Conservation (phyloP, 2,329 filamentous ascomycete species). For the Fonsecaea multimorphosa region DNA sequence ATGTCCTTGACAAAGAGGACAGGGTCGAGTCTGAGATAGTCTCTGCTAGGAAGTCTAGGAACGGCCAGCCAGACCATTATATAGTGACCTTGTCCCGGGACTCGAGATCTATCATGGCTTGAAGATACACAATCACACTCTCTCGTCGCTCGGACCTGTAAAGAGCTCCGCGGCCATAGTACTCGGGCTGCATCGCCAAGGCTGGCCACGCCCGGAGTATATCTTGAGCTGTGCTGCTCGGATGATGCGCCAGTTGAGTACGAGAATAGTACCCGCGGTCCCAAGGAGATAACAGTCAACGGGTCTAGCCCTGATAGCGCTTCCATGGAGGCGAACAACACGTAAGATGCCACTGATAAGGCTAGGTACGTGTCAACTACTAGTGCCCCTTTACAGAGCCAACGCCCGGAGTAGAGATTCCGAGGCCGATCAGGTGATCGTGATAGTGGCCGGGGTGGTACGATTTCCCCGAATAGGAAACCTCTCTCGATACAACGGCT, state of each 20-base stretch:
- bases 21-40: not conserved
- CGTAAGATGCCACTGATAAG: slow-evolving; percentile 2
- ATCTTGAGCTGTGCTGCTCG: not conserved
- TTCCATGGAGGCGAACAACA: not conserved
- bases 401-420: not conserved
- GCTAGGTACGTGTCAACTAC: not conserved
- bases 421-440: not conserved
- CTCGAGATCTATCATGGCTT: not conserved
- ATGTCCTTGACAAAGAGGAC: not conserved
- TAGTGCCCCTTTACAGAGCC: not conserved
- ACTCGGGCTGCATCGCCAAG: not conserved
- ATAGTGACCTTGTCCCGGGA: not conserved
- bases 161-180: not conserved
- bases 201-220: not conserved
- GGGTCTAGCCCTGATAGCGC: not conserved
- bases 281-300: not conserved
- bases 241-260: no score
- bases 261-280: no score
- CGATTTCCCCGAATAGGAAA: not conserved
- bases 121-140: not conserved
- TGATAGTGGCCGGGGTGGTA: not conserved
- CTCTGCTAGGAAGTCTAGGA: not conserved
- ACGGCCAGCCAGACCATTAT: not conserved
- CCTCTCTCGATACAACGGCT: not conserved
- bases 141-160: not conserved